phyloP scores from a whole-genome alignment of 371 early-diverging fungal species.

The Rhizopus sp. region DNA sequence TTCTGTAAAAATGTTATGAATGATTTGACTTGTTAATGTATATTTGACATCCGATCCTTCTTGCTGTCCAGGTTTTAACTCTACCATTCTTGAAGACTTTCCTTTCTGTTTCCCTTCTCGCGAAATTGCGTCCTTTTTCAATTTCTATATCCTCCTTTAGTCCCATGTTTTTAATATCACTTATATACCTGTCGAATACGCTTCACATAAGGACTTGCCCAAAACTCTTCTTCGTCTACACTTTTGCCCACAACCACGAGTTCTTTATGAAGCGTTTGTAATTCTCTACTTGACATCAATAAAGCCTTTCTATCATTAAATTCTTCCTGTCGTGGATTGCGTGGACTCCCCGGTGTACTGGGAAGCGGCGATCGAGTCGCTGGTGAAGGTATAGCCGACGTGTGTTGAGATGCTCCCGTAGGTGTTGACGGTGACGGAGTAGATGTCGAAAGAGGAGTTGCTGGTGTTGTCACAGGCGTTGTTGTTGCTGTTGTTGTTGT shows the following conservation, averaged over 20 bases:
- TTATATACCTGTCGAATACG: conserved; percentile 36
- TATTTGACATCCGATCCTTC: conserved; percentile 85
- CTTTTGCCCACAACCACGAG: conserved; percentile 72
- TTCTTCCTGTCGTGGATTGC: conserved; percentile 47
- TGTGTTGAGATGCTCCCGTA: not conserved
- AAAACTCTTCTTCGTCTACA: conserved; percentile 90
- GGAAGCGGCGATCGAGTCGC: conserved; percentile 5
- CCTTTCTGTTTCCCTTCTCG: conserved; percentile 79
- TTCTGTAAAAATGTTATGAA: conserved; percentile 87
- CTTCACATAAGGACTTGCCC: conserved; percentile 77
- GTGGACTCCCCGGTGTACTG: conserved; percentile 22
- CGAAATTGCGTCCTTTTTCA: conserved; percentile 72
- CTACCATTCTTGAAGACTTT: conserved; percentile 80
- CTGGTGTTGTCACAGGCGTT: conserved; percentile 22
- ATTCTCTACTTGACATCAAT: conserved; percentile 66
- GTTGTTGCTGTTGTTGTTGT: conserved; percentile 15
- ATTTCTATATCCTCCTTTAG: conserved; percentile 40
- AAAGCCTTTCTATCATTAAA: conserved; percentile 65
- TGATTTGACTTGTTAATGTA: conserved; percentile 86
- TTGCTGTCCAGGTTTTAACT: conserved; percentile 75
- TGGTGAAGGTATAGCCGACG: conserved; percentile 2
- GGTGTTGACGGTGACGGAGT: conserved; percentile 17
- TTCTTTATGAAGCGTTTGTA: conserved; percentile 76
- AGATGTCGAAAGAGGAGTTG: conserved; percentile 13
- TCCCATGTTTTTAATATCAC: not conserved